Evolutionary conservation across 495 filamentous ascomycete species (phyloP), one percentile per base, ranked within the genome.

Genomic region (Tuber borchii): DNA sequence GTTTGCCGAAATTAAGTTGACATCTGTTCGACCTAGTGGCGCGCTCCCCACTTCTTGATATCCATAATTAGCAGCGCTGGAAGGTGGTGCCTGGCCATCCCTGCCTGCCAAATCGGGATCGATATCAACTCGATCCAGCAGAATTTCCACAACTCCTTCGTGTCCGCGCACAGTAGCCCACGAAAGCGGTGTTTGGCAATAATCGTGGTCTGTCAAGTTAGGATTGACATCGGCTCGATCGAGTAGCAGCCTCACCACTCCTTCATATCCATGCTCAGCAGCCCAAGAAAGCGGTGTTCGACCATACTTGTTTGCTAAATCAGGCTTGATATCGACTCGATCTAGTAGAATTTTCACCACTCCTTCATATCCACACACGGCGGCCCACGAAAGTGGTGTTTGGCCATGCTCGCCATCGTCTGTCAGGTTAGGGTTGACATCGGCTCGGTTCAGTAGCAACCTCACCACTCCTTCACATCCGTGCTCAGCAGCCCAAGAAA

Each of bases 331-430:
- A 22, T 43, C 76, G 42, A 48, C 44, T 34, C 45, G 73, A 22
- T 56, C 71, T 10, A 81, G 80, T 34, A 83, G 75, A 16, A 79
- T 39, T 68, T 76, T 70, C 43, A 83, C 79, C 34, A 77, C 69
- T 22, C 51, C 77, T 75, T 82, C 71, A 37, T 82, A 10, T 26
- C 80, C 80, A 22, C 42, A 44, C 46, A 12, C 26, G 10, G 73
- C 80, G 44, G 79, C 79, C 46, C 61, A 78, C 20, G 70, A 73
- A 22, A 84, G 73, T 46, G 83, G 82, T 19, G 83, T 84, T 71
- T 51, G 75, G 12, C 76, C 78, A 74, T 72, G 39, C 0, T 70
- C 61, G 70, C 82, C 80, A 20, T 71, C 79, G 37, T 1, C 37
- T 4, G 9, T 74, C 22, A 39, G 22, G 45, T 77, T 43, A n/a